These are phyloP conservation scores for Populus nigra DNA, from an alignment of 345 rosid genomes.

Conservation along the genomic window DNA sequence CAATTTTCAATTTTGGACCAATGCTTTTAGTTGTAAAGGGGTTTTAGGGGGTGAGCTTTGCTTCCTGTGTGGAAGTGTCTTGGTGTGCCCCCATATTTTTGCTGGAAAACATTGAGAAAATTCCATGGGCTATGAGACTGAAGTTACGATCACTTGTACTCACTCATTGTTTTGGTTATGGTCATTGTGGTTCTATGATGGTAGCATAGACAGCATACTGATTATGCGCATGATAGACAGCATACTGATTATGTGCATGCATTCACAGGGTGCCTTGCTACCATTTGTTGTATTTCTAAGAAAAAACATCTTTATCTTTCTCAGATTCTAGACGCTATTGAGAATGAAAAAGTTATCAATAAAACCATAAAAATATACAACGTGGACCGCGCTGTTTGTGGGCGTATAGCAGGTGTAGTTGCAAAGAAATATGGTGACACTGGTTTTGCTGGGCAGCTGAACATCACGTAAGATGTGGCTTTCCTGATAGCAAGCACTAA, in stretches of 20 bases:
- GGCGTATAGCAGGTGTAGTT: constrained; percentile 83
- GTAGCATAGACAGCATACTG: not conserved
- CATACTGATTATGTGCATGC: not conserved
- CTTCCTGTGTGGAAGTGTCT: not conserved
- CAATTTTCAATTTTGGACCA: not conserved
- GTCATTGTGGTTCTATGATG: not conserved
- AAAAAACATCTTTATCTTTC: not conserved
- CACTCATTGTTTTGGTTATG: not conserved
- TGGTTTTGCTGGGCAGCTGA: constrained; percentile 97
- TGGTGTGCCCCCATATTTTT: not conserved
- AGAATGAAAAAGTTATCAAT: constrained; percentile 66
- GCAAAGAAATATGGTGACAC: constrained; percentile 98
- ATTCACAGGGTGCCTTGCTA: constrained; percentile 1
- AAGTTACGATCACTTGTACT: not conserved
- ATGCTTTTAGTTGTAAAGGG: not conserved
- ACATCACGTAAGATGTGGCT: constrained; percentile 66
- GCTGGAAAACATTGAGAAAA: not conserved
- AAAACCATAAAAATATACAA: constrained; percentile 79
- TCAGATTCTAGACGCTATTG: constrained; percentile 82
- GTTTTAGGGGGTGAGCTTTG: not conserved
- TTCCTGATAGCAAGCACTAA: not conserved
- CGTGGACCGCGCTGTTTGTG: constrained; percentile 94
- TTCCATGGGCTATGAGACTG: not conserved
- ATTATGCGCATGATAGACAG: not conserved
- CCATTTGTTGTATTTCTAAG: not conserved